Base-by-base conservation (phyloP, 257 asterid species). In the Nemophila menziesii region DNA sequence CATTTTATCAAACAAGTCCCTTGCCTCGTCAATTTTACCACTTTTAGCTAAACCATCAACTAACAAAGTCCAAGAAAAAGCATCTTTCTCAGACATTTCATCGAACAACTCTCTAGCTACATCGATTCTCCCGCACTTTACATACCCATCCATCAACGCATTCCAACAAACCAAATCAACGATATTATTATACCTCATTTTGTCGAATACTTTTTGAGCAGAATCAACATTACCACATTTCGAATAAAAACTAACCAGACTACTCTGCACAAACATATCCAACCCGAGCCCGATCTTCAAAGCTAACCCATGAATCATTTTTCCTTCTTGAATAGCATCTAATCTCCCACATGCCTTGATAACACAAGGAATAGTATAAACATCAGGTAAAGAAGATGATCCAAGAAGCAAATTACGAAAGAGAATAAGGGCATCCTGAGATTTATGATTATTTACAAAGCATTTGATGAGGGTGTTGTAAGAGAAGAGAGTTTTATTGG, bases 81-180 rank as follows among this genome's bases (percentile, higher is more conserved):
- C 60, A 44, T 54, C 60, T 24, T 11, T 43, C 34, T 43, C 38
- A 2, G 60, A 39, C 60, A 54, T 54, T 37, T 44, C 16, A 34
- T 44, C 37, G 17, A 54, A 54, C 44, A 54, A 39, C 2, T 23
- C 42, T 12, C 45, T 16, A 3, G 43, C 51, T 20, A 39, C 22
- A 19, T 44, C 60, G 16, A 54, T 12, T 47, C 33, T 37, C 14
- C 26, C 45, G 37, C 46, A 54, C 38, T 44, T 54, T 3, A 36
- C 44, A 16, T 44, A 33, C 20, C 60, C 52, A 54, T 54, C 60
- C 48, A 54, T 19, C 51, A 54, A 54, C 23, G 50, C 14, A 54
- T 54, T 54, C 56, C 56, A 51, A 3, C 23, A 51, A 39, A 39
- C 41, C 48, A 7, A 29, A 29, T 29, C 36, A 2, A 29, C 8